Evolutionary conservation across 805 yeast species (phyloP), one percentile per base, ranked within the genome.

Genomic region (Hanseniaspora jakobsenii): DNA sequence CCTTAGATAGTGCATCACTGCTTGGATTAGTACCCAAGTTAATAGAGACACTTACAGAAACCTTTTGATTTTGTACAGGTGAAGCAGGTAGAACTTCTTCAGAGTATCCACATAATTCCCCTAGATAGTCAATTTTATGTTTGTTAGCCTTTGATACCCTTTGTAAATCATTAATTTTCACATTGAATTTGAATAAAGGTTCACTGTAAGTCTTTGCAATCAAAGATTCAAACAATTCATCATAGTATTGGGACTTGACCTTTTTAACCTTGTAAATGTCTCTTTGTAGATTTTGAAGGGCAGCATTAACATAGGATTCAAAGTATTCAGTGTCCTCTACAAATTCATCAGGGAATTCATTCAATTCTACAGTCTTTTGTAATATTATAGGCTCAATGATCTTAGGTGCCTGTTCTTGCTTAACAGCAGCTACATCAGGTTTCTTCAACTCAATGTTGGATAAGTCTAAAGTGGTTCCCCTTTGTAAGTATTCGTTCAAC

Each of bases 391-490:
- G 60, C 34, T 59, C 61, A 7, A 54, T 43, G 26, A 54, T 49
- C 17, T 52, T 43, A 1, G 54, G 45, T 28, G 51, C 51, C 14
- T 48, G 50, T 13, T 49, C 49, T 28, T 53, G 48, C 47, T 53
- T 56, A n/a, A n/a, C n/a, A n/a, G n/a, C n/a, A n/a, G n/a, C n/a
- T 19, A 67, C 62, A 29, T 53, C 57, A 26, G 55, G 52, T 18
- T 52, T 46, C 47, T 50, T 55, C 50, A 52, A 57, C 46, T 72
- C 71, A 49, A 86, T 75, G 59, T 80, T 74, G 32, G 84, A 71
- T 48, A 86, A 66, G 58, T 87, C 95, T 51, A 86, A 66, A 53
- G 74, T 78, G 50, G 73, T 71, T 50, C 71, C 71, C 27, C 69
- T 61, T 40, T 71, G 66, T 50, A 87, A 61, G 55, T 66, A 78